These are phyloP conservation scores for Claviceps sp. DNA, from an alignment of 2,329 filamentous ascomycete genomes.

Conservation along the genomic window DNA sequence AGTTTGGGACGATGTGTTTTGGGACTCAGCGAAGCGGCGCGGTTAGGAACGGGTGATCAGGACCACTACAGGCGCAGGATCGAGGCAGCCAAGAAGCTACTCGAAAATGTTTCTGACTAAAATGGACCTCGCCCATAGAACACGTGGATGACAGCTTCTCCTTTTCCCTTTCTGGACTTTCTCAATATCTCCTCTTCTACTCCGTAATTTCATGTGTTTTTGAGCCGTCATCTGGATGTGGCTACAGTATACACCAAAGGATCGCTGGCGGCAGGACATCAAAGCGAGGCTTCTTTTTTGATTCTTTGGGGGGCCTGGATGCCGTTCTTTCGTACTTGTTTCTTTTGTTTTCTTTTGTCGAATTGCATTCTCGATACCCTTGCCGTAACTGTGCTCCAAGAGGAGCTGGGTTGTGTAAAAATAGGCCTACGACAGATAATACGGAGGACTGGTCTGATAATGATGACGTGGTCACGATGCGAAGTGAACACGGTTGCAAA, in stretches of 20 bases:
- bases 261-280: neutral
- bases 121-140: too few relatives aligned
- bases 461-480: neutral
- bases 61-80: slow-evolving; percentile 57
- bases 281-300: neutral
- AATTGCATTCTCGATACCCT: slow-evolving; percentile 14
- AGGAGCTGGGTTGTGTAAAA: neutral
- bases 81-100: slow-evolving; percentile 57
- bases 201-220: neutral
- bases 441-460: neutral
- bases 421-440: neutral
- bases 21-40: slow-evolving; percentile 40
- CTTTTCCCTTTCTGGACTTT: neutral
- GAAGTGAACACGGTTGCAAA: neutral
- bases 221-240: neutral
- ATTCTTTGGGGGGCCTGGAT: neutral
- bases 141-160: neutral
- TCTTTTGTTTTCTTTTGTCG: neutral
- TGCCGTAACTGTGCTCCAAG: slow-evolving; percentile 6
- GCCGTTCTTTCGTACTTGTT: neutral
- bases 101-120: slow-evolving; percentile 33
- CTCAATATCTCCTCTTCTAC: neutral
- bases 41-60: slow-evolving; percentile 43
- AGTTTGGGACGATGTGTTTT: slow-evolving; percentile 48
- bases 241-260: neutral